Evolutionary conservation across 2,329 filamentous ascomycete genomes (phyloP).

Genomic region (Aspergillus pseudonomiae): DNA sequence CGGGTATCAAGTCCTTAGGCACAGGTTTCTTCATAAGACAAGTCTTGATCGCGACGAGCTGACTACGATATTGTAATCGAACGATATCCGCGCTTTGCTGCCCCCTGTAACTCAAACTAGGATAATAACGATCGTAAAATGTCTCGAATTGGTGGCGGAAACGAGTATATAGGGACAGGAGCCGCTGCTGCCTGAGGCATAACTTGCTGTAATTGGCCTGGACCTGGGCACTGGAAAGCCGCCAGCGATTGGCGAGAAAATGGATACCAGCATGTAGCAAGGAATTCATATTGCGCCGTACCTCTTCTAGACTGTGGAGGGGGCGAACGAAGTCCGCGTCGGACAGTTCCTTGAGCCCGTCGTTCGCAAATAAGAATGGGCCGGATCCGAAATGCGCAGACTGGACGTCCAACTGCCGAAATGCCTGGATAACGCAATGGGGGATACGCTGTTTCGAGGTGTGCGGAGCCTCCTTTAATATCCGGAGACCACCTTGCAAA

Average conservation of each 20-base stretch:
- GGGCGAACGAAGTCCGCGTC: not conserved
- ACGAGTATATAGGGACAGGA: not conserved
- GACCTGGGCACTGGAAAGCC: not conserved
- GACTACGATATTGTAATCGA: constrained; percentile 4
- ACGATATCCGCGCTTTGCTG: constrained; percentile 1
- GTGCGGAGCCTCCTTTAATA: not conserved
- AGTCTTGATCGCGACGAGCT: constrained; percentile 5
- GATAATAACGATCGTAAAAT: not conserved
- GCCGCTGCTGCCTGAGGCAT: not conserved
- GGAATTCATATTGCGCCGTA: not conserved
- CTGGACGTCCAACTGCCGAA: not conserved
- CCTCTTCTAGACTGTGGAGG: not conserved
- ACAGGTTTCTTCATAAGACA: not conserved
- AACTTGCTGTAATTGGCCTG: not conserved
- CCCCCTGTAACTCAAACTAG: not conserved
- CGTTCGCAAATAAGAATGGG: not conserved
- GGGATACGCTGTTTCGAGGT: not conserved
- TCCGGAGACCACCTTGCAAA: not conserved
- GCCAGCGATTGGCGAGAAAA: not conserved
- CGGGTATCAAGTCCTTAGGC: not conserved
- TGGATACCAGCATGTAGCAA: not conserved
- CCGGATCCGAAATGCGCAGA: not conserved
- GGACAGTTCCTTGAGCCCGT: not conserved
- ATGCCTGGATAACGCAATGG: not conserved
- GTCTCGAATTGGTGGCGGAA: constrained; percentile 2